Conservation (phyloP, 2,329 filamentous ascomycete species). For the Cryphonectria naterciae region DNA sequence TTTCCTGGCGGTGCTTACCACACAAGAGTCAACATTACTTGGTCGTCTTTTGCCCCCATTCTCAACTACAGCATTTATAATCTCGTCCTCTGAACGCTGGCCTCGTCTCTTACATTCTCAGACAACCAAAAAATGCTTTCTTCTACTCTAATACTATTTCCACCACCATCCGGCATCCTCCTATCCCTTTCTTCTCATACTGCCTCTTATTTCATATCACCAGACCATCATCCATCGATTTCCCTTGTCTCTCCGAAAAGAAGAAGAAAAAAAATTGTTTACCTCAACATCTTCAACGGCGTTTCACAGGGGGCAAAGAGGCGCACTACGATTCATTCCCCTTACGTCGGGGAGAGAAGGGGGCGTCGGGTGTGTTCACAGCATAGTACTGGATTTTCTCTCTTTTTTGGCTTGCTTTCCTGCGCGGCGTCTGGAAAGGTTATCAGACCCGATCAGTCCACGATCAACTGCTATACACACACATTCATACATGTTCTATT, state of each 20-base stretch:
- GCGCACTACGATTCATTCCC: background rate
- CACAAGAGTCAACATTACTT: background rate
- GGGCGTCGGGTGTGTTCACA: background rate
- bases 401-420: background rate
- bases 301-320: background rate
- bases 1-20: background rate
- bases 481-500: background rate
- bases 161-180: background rate
- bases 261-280: background rate
- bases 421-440: slow-evolving; percentile 15
- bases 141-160: background rate
- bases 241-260: background rate
- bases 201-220: background rate
- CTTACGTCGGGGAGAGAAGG: background rate
- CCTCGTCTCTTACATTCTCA: slow-evolving; percentile 13
- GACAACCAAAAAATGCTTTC: background rate
- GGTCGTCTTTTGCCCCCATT: background rate
- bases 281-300: background rate
- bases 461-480: background rate
- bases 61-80: slow-evolving; percentile 18
- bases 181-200: background rate
- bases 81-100: slow-evolving; percentile 5
- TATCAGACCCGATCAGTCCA: slow-evolving; percentile 8
- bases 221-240: background rate
- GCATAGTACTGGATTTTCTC: background rate